phyloP scores from a whole-genome alignment of 345 rosid genomes.

The Acer negundo region DNA sequence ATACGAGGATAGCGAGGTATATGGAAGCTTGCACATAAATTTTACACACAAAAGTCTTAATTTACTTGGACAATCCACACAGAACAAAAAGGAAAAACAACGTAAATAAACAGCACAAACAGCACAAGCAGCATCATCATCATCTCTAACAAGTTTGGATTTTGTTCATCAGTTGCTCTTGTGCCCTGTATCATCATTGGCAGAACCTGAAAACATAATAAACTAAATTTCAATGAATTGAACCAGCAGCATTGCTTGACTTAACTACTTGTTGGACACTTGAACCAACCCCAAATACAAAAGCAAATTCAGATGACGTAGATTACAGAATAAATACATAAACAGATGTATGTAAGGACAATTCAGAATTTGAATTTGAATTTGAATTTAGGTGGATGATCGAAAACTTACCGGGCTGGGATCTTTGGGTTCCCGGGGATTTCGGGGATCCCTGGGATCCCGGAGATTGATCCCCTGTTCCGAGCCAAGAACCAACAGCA shows the following conservation, averaged over 20 bases:
- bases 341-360: too few relatives aligned
- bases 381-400: not conserved
- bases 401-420: slow-evolving; percentile 25
- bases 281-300: too few relatives aligned
- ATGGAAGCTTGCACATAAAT: too few relatives aligned
- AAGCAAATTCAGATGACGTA: too few relatives aligned
- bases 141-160: not conserved
- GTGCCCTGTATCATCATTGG: slow-evolving; percentile 18
- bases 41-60: too few relatives aligned
- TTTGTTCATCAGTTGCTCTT: slow-evolving; percentile 29
- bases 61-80: too few relatives aligned
- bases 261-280: too few relatives aligned
- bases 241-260: not conserved
- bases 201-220: slow-evolving; percentile 13
- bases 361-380: not conserved
- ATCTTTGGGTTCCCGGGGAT: too few relatives aligned
- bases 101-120: not conserved
- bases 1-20: too few relatives aligned
- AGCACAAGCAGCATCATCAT: too few relatives aligned
- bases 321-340: too few relatives aligned
- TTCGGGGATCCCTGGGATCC: too few relatives aligned
- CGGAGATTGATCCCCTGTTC: slow-evolving; percentile 33
- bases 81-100: not conserved
- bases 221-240: not conserved
- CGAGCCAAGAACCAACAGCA: slow-evolving; percentile 59